Conservation (phyloP, 139 green algal species). For the Eudorina sp. region DNA sequence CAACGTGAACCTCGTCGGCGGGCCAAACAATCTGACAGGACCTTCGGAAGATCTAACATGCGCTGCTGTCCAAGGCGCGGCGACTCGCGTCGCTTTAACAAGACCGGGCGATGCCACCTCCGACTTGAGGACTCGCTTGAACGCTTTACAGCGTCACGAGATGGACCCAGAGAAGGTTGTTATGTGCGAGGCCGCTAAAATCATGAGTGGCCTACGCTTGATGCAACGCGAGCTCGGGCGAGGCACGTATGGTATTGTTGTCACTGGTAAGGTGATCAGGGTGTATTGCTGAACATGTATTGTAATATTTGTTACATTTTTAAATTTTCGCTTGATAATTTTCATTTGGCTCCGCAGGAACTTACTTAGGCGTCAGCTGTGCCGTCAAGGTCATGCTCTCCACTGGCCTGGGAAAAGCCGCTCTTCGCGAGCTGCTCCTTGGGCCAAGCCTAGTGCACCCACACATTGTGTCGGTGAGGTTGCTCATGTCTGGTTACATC, state of each 20-base stretch:
- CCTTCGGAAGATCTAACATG: too few species aligned
- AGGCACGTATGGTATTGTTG: conserved; percentile 7
- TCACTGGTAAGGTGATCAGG: background rate
- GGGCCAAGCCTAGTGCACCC: conserved; percentile 1
- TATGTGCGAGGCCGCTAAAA: background rate
- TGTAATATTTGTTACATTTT: background rate
- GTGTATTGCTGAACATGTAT: too few species aligned
- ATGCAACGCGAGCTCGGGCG: background rate
- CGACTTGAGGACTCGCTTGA: background rate
- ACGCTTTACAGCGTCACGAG: background rate
- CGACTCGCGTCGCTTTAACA: background rate
- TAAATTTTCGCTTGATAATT: too few species aligned
- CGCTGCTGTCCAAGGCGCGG: too few species aligned
- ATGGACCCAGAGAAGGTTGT: background rate
- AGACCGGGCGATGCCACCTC: background rate
- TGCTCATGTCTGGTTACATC: too few species aligned
- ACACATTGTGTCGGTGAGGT: background rate
- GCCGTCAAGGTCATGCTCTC: conserved; percentile 22
- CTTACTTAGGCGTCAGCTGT: background rate
- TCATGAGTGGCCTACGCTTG: background rate
- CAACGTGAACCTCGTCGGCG: background rate
- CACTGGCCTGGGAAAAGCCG: background rate
- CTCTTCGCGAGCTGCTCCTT: too few species aligned
- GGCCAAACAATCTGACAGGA: background rate
- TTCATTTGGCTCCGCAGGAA: background rate